Evolutionary conservation across 2,329 filamentous ascomycete species (phyloP), one percentile per base, ranked within the genome.

Genomic region (Rutstroemia sp.): DNA sequence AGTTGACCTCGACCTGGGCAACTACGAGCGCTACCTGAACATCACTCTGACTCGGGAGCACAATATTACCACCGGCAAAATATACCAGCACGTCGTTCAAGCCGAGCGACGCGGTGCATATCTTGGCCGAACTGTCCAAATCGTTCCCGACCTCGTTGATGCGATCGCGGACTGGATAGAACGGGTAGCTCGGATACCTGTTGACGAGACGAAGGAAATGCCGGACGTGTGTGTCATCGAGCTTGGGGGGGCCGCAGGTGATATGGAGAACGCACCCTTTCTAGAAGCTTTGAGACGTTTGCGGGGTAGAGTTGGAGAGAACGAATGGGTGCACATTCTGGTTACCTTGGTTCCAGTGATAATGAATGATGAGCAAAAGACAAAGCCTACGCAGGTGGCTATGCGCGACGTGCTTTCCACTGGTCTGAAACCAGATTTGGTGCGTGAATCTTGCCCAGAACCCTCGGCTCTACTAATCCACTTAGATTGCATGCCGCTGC

Each of bases 41-140:
- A 45, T 45, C 9, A 45, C 14, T 21, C 19, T 45, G 17, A 45
- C 41, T 10, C 41, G 41, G 2, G 41, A 45, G n/a, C 89, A 92
- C 77, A 97, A 96, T 73, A 95, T 99, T 73, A 99, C 94, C 3
- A 96, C 92, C 6, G 94, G 94, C 69, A 96, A 96, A 77, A 89
- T 97, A 64, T 97, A 96, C 74, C 80, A 89, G 68, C 83, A 87
- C 66, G 92, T 96, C 51, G 91, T 96, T 67, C 82, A 91, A 67
- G 83, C 58, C 80, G 82, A 68, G 41, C n/a, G 41, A 21, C n/a
- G n/a, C n/a, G 17, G 41, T n/a, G 41, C n/a, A 17, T 97, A 96
- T 67, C 80, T 97, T 10, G 92, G 92, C 63, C 85, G 87, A 71
- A 91, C 92, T n/a, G 87, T 95, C 12, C 91, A 96, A 72, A 87